A percentile compares a stretch with the other conserved stretches of the same genome.
Evolutionary conservation across 1,284 basidiomycete genomes (phyloP).

Genomic region (Malassezia obtusa): DNA sequence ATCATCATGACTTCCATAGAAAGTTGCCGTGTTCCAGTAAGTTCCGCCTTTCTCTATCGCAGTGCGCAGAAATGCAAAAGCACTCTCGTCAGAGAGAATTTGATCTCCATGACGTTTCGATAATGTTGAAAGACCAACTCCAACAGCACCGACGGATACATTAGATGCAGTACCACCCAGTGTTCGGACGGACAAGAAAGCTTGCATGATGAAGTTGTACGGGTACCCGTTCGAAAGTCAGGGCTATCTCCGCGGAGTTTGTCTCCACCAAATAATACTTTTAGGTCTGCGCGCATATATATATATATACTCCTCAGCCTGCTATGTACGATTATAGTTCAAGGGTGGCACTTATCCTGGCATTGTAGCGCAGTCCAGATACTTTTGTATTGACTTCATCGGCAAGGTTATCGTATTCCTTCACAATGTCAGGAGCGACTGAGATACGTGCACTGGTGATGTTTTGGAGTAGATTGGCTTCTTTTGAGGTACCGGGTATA

Average conservation of each 20-base stretch:
- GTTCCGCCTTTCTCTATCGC: constrained; percentile 56
- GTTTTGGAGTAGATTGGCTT: background rate
- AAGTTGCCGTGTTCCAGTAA: constrained; percentile 51
- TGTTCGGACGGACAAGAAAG: too few species aligned
- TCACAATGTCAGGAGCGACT: background rate
- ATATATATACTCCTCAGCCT: too few species aligned
- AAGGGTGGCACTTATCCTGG: background rate
- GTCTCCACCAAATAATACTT: too few species aligned
- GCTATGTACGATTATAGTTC: too few species aligned
- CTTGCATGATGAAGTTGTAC: too few species aligned
- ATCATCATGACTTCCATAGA: constrained; percentile 51
- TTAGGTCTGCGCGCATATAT: too few species aligned
- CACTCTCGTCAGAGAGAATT: constrained; percentile 41
- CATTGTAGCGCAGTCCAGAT: constrained; percentile 3
- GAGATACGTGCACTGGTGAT: background rate
- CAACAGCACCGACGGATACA: constrained; percentile 26
- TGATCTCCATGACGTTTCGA: too few species aligned
- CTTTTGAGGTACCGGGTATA: constrained; percentile 53
- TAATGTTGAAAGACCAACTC: too few species aligned
- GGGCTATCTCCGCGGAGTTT: too few species aligned
- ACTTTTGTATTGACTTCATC: constrained; percentile 2
- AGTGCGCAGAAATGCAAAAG: constrained; percentile 57
- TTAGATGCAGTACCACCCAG: constrained; percentile 26
- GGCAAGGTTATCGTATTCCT: background rate
- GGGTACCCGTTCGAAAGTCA: too few species aligned